Evolutionary conservation across 2,329 filamentous ascomycete species (phyloP), one percentile per base, ranked within the genome.

Genomic region (Colletotrichum euphorbiae): DNA sequence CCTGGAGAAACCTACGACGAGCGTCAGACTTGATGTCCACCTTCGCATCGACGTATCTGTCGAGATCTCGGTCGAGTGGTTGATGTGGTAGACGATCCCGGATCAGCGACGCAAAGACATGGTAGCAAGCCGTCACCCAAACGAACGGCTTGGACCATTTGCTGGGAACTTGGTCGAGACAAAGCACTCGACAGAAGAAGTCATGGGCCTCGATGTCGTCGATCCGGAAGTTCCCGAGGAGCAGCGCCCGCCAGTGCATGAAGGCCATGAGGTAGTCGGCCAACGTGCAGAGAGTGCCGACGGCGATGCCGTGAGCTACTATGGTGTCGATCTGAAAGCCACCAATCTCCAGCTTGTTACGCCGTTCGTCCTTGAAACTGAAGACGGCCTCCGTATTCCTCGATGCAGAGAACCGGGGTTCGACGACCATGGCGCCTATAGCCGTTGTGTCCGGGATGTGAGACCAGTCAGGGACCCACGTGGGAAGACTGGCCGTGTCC

Each of bases 391-490:
- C 63, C 4, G 54, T 71, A 12, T 28, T 36, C n/a, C 42, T 42
- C 4, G 73, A 59, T 7, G 74, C 73, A 0, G 60, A 72, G 62
- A 78, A 79, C 6, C 63, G 24, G 2, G 67, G 66, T 0, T 15
- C 45, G 5, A 63, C 56, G 4, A 67, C 64, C 5, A 77, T 59
- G 6, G 73, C 62, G 6, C 67, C 69, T 0, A 69, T 62, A 6
- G 72, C 63, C 2, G 74, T 70, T 2, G 71, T 71, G 45, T 61
- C 46, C 3, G 58, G 58, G 21, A 52, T 52, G 36, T 52, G 72
- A 0, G 77, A 79, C 77, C 78, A 80, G 67, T 80, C 78, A 0
- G 78, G 78, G 3, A 76, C 74, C 75, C 76, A 80, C 0, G 72
- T 75, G 2, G 78, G 79, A 4, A 81, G 63, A 12, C 70, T 74